Percentiles rank a stretch among this genome's conserved stretches.
These are phyloP conservation scores for Zygosaccharomyces lentus DNA, from an alignment of 805 yeast species.

Conservation along the genomic window DNA sequence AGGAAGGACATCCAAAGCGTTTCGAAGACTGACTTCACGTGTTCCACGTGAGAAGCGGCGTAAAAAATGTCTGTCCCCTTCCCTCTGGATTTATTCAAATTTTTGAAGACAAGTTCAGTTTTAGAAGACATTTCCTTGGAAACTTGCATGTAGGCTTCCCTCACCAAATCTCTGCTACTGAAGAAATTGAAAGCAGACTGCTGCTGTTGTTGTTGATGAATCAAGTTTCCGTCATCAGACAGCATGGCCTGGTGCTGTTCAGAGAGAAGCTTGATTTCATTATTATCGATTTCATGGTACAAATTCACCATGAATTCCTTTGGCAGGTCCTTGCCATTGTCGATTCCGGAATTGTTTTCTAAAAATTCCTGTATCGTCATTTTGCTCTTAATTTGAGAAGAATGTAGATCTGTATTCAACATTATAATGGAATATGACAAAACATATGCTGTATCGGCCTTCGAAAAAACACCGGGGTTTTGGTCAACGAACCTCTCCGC, in stretches of 20 bases:
- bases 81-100: slow-evolving; percentile 48
- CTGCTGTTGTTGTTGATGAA: slow-evolving; percentile 35
- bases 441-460: slow-evolving; percentile 91
- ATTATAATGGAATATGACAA: slow-evolving; percentile 87
- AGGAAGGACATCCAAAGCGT: slow-evolving; percentile 95
- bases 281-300: slow-evolving; percentile 68
- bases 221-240: slow-evolving; percentile 50
- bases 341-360: slow-evolving; percentile 84
- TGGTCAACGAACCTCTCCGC: slow-evolving; percentile 89
- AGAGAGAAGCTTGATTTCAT: slow-evolving; percentile 87
- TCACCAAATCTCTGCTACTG: slow-evolving; percentile 63
- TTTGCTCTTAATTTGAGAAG: slow-evolving; percentile 75
- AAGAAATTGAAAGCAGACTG: slow-evolving; percentile 52
- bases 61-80: slow-evolving; percentile 54
- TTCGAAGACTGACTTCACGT: slow-evolving; percentile 89
- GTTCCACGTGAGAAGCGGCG: slow-evolving; percentile 82
- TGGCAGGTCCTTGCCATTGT: slow-evolving; percentile 83
- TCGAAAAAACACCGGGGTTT: slow-evolving; percentile 81
- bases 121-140: slow-evolving; percentile 87
- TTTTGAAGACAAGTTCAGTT: slow-evolving; percentile 77
- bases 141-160: slow-evolving; percentile 88
- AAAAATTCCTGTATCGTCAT: slow-evolving; percentile 89
- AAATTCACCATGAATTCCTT: slow-evolving; percentile 63
- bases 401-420: slow-evolving; percentile 93
- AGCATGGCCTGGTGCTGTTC: slow-evolving; percentile 92